Evolutionary conservation across 495 filamentous ascomycete species (phyloP), one percentile per base, ranked within the genome.

Genomic region (Talaromyces trachyspermus): DNA sequence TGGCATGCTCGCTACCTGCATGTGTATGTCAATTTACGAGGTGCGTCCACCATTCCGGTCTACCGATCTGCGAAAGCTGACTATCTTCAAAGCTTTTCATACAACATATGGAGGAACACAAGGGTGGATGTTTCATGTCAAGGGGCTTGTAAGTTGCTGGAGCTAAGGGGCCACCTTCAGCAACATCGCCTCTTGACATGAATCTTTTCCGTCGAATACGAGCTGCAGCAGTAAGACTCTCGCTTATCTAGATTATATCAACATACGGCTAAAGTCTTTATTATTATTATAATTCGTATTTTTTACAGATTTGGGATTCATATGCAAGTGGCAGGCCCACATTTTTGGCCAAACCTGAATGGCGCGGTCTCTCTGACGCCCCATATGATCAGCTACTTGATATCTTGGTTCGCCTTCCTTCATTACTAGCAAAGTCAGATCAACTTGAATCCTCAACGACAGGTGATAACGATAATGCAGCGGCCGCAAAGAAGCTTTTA

Each of bases 91-190:
- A 30, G 17, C 37, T 15, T 46, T 46, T 25, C 32, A 35, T 24
- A 46, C 44, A 8, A 46, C 33, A 15, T 12, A 22, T 46, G 22
- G 25, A 10, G 30, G 44, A 14, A 22, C 44, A 37, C 27, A 35
- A 27, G 44, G 44, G 29, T 46, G 44, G 44, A 46, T 46, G 44
- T 46, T 36, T 24, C 44, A 46, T 36, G 44, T 46, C 17, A 46
- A 37, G 44, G 44, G 8, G 44, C 44, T 5, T 46, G 44, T 25
- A 18, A 22, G 18, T 25, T 46, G 19, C 44, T 46, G 5, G 30
- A 36, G 30, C 30, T 46, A n/a, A 19, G 44, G 19, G 44, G 11
- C 44, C 44, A 20, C 44, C 44, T 2, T 46, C 44, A 10, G 29
- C 29, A 25, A 36, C 29, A 3, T 36, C 44, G 19, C 44, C 44